Evolutionary conservation across 2,329 filamentous ascomycete species (phyloP), one percentile per base, ranked within the genome.

Genomic region (Hymenoscyphus salicellus): DNA sequence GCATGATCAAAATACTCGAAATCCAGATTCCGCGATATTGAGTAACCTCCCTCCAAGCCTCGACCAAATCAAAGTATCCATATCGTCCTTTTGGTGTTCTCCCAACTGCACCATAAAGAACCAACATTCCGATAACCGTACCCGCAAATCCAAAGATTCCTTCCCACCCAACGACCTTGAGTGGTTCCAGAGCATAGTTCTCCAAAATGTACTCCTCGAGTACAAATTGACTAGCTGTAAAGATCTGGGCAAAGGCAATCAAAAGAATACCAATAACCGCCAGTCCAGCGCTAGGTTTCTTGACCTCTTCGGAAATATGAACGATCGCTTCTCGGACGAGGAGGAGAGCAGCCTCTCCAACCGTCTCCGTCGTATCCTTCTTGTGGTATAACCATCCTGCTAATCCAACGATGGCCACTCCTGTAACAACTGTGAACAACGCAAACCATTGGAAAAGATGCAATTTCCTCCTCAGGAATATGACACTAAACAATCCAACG

Each of bases 171-270:
- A 99, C 95, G 23, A 97, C 92, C 72, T 88, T 89, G 68, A 99
- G 86, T 0, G 95, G 94, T 72, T 75, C 70, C 77, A 91, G 84
- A n/a, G 84, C 84, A 72, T 90, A 91, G 69, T 87, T 83, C 76
- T 91, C 88, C 74, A 99, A 84, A 69, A 99, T 92, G 82, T 89
- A 95, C 80, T 99, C 95, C 77, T 99, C 95, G 2, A 96, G 80
- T 28, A 98, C 95, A 73, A 98, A 99, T 77, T 99, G 95, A 1
- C 92, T 92, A 0, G 95, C 95, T 0, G 95, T 98, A 76, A 99
- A 98, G 75, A 99, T 90, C 79, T 99, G 95, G 0, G 94, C 95
- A 2, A 90, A 90, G 3, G 95, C 95, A 75, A 99, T 98, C 63
- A 98, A 83, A 26, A 95, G 80, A 17, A 99, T 90, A 32, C 95